Percentiles rank a stretch among this genome's conserved stretches.
phyloP scores from a whole-genome alignment of 352 stramenopile species.

The Phytophthora meadii region DNA sequence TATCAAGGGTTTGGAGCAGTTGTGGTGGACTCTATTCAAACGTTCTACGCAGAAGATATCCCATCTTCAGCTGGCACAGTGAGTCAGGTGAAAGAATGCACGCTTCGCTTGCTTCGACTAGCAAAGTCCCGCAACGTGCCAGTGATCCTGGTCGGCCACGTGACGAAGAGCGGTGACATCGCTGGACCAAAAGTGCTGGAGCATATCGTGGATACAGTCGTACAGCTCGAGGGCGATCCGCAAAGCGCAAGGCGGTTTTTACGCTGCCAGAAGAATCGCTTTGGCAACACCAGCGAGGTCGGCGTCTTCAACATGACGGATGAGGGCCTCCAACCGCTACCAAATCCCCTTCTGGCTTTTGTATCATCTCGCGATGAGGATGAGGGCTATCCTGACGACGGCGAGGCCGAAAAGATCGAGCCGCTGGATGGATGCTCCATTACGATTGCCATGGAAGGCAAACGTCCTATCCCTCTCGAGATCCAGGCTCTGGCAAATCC shows the following conservation, averaged over 20 bases:
- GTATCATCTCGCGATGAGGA: slow-evolving; percentile 55
- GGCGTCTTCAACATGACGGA: slow-evolving; percentile 96
- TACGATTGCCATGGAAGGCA: slow-evolving; percentile 94
- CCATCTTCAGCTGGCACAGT: slow-evolving; percentile 84
- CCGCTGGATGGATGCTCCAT: slow-evolving; percentile 83
- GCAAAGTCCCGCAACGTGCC: slow-evolving; percentile 93
- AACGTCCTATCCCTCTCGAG: slow-evolving; percentile 93
- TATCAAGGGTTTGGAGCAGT: slow-evolving; percentile 64
- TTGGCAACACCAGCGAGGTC: slow-evolving; percentile 96
- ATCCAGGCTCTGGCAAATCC: slow-evolving; percentile 93
- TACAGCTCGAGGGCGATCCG: slow-evolving; percentile 95
- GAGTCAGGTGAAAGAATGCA: slow-evolving; percentile 96
- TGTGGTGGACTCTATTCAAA: slow-evolving; percentile 98
- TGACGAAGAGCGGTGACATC: slow-evolving; percentile 97
- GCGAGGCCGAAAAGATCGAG: slow-evolving; percentile 36
- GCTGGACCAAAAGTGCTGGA: slow-evolving; percentile 93
- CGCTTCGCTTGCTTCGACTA: slow-evolving; percentile 92
- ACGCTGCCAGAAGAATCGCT: slow-evolving; percentile 96
- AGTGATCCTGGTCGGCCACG: slow-evolving; percentile 96
- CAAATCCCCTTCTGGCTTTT: slow-evolving; percentile 83
- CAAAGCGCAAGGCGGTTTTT: slow-evolving; percentile 90
- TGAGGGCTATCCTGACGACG: slow-evolving; percentile 32
- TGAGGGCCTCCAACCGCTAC: slow-evolving; percentile 75
- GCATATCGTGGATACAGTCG: slow-evolving; percentile 95
- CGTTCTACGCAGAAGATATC: slow-evolving; percentile 91